phyloP scores from a whole-genome alignment of 768 basidiomycete genomes.

The Vishniacozyma victoriae region DNA sequence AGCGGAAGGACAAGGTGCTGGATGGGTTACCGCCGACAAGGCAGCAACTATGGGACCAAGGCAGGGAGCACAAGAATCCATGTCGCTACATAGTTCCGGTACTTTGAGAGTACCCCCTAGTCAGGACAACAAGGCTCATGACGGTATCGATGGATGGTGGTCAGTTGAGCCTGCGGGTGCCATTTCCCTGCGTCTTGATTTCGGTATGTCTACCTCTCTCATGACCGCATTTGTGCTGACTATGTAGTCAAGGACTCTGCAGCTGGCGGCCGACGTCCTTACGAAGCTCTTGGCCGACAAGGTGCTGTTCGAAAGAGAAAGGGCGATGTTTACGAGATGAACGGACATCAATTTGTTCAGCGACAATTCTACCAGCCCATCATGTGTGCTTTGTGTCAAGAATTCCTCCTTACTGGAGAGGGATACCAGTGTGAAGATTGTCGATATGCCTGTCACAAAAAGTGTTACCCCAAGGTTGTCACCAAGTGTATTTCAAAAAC shows the following conservation, averaged over 20 bases:
- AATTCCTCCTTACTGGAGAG: slow-evolving; percentile 91
- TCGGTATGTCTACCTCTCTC: slow-evolving; percentile 58
- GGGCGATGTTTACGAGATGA: slow-evolving; percentile 96
- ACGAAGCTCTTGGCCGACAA: slow-evolving; percentile 94
- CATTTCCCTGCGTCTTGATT: slow-evolving; percentile 77
- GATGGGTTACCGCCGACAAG: slow-evolving; percentile 79
- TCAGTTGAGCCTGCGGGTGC: slow-evolving; percentile 96
- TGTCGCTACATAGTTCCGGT: slow-evolving; percentile 32
- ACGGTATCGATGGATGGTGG: slow-evolving; percentile 96
- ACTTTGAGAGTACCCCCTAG: slow-evolving; percentile 24
- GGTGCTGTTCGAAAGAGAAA: slow-evolving; percentile 97
- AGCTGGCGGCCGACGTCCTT: slow-evolving; percentile 69
- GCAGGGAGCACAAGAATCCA: slow-evolving; percentile 29
- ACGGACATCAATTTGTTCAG: slow-evolving; percentile 96
- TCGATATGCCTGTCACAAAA: slow-evolving; percentile 97
- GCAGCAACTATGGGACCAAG: slow-evolving; percentile 50
- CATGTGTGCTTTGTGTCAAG: slow-evolving; percentile 94
- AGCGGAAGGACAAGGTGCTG: slow-evolving; percentile 64
- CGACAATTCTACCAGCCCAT: slow-evolving; percentile 98
- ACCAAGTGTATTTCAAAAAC: slow-evolving; percentile 99
- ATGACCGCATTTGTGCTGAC: neutral
- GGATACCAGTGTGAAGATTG: slow-evolving; percentile 99
- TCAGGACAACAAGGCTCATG: slow-evolving; percentile 46
- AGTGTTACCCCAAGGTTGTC: slow-evolving; percentile 97
- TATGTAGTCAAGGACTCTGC: slow-evolving; percentile 90